Evolutionary conservation across 495 filamentous ascomycete species (phyloP).

Genomic region (Penicillium coprophilum): DNA sequence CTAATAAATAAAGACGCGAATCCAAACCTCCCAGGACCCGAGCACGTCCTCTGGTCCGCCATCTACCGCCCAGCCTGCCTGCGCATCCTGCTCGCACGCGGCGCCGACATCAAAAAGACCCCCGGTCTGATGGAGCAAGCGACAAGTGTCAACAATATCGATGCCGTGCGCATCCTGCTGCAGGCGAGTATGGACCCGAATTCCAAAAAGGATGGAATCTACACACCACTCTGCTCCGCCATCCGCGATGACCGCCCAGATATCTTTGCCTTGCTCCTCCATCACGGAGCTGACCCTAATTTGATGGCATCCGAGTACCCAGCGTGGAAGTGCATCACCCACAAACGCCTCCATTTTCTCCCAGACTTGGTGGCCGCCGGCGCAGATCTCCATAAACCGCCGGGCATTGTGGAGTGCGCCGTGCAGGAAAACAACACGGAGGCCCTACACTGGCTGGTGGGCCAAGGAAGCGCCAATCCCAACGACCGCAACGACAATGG

Average conservation of each 20-base stretch:
- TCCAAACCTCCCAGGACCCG: conserved; percentile 51
- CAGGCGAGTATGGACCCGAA: conserved; percentile 51
- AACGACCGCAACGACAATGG: conserved; percentile 49
- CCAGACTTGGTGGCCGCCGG: conserved; percentile 50
- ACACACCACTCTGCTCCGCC: conserved; percentile 56
- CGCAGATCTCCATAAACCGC: conserved; percentile 49
- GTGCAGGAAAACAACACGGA: conserved; percentile 51
- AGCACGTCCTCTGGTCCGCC: conserved; percentile 55
- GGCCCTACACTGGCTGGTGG: conserved; percentile 47
- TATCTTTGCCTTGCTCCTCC: conserved; percentile 51
- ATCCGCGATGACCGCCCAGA: conserved; percentile 54
- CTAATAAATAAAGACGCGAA: conserved; percentile 52
- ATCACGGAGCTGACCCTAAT: conserved; percentile 54
- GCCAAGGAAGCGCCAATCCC: conserved; percentile 43
- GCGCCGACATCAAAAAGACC: conserved; percentile 47
- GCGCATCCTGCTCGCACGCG: conserved; percentile 50
- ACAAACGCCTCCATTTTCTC: conserved; percentile 49
- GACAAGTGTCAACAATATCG: conserved; percentile 45
- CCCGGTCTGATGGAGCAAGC: conserved; percentile 56
- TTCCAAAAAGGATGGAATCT: conserved; percentile 55
- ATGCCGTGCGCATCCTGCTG: conserved; percentile 49
- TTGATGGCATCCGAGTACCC: conserved; percentile 53
- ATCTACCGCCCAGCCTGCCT: conserved; percentile 51
- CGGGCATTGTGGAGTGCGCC: conserved; percentile 56
- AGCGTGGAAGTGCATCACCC: conserved; percentile 56